Conservation (phyloP, 2,329 filamentous ascomycete species). For the Cladosporium sp. region DNA sequence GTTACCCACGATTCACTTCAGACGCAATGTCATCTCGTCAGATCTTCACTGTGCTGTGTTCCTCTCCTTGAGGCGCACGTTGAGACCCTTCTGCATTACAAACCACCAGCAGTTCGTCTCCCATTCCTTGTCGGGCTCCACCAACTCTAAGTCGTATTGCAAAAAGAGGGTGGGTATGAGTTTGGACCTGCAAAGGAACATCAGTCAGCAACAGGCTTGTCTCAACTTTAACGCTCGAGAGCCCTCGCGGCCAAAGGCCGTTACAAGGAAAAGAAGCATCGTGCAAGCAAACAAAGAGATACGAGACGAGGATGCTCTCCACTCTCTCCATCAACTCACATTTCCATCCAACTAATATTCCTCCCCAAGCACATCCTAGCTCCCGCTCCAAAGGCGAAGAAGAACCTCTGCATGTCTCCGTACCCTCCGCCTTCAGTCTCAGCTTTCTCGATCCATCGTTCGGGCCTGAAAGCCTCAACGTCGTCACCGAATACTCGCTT, state of each 20-base stretch:
- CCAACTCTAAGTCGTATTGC: conserved; percentile 32
- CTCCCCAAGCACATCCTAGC: conserved; percentile 27
- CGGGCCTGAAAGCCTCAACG: conserved; percentile 34
- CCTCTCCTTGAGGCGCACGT: conserved; percentile 19
- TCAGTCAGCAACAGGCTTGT: background rate
- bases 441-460: conserved; percentile 32
- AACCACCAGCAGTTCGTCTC: conserved; percentile 30
- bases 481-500: conserved; percentile 28
- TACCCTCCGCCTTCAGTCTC: conserved; percentile 24
- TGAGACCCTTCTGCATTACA: conserved; percentile 29
- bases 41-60: background rate
- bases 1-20: background rate
- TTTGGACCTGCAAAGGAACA: conserved; percentile 18
- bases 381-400: conserved; percentile 34
- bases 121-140: conserved; percentile 29
- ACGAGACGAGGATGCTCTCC: background rate
- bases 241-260: background rate
- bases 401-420: conserved; percentile 26
- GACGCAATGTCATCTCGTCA: background rate
- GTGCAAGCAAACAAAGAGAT: background rate
- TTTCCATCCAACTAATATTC: conserved; percentile 36
- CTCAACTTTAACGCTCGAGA: no score
- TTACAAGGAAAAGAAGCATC: background rate
- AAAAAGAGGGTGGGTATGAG: conserved; percentile 34
- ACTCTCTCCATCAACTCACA: conserved; percentile 18